These are phyloP conservation scores for Phyllostachys edulis DNA, from an alignment of 176 grass and related monocot species.

Conservation along the genomic window DNA sequence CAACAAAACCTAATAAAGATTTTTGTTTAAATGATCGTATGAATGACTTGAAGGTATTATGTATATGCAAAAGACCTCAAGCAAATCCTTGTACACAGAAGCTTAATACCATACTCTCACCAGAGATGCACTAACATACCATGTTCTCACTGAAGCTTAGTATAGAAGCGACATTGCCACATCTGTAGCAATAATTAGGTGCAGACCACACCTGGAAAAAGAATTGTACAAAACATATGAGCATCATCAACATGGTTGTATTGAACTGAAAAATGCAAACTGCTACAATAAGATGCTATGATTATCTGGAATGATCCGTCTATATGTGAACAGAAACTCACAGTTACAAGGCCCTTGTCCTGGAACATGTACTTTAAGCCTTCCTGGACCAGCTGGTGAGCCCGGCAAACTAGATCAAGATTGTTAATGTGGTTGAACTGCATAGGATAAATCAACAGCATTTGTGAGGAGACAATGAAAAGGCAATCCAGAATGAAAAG, in stretches of 20 bases:
- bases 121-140: slow-evolving; percentile 46
- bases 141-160: slow-evolving; percentile 96
- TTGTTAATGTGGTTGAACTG: slow-evolving; percentile 98
- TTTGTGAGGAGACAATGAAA: slow-evolving; percentile 3
- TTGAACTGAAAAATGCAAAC: neutral
- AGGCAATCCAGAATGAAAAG: neutral
- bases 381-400: slow-evolving; percentile 97
- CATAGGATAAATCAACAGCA: slow-evolving; percentile 6
- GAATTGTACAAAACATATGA: neutral
- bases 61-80: neutral
- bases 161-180: slow-evolving; percentile 98
- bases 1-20: neutral
- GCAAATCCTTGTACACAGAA: neutral
- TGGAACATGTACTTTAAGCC: slow-evolving; percentile 99
- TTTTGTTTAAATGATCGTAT: neutral
- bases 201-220: slow-evolving; percentile 89
- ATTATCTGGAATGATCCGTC: neutral
- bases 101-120: neutral
- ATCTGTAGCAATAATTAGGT: slow-evolving; percentile 99
- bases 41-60: neutral
- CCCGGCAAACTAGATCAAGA: slow-evolving; percentile 93
- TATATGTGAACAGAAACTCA: slow-evolving; percentile 47
- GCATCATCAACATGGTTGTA: neutral
- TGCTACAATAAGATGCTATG: neutral
- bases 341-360: slow-evolving; percentile 98